These are phyloP conservation scores for Calonectria crousiana DNA, from an alignment of 2,329 filamentous ascomycete species.

Conservation along the genomic window DNA sequence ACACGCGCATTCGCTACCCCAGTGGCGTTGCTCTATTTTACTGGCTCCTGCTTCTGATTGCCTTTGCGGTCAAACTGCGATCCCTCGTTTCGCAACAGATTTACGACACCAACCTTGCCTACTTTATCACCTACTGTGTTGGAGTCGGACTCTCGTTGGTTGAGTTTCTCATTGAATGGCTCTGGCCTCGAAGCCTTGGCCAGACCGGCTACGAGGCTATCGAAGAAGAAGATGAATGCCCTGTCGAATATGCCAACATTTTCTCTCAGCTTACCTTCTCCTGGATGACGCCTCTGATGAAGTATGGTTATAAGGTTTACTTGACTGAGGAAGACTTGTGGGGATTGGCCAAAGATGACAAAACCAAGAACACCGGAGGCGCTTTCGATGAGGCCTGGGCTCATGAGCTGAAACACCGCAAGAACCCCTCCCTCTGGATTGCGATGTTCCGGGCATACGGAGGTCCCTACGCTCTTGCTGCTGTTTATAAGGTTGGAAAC, in stretches of 20 bases:
- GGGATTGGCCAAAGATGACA: slow-evolving; percentile 86
- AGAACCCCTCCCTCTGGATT: slow-evolving; percentile 81
- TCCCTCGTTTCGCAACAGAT: slow-evolving; percentile 85
- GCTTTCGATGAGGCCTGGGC: slow-evolving; percentile 83
- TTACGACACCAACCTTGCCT: slow-evolving; percentile 74
- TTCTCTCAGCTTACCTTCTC: slow-evolving; percentile 95
- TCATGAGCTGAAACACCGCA: slow-evolving; percentile 76
- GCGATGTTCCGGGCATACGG: slow-evolving; percentile 88
- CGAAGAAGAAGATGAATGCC: slow-evolving; percentile 72
- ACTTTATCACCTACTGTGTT: slow-evolving; percentile 82
- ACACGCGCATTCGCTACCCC: slow-evolving; percentile 83
- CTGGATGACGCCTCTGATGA: slow-evolving; percentile 99
- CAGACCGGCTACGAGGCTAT: slow-evolving; percentile 67
- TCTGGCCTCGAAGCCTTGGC: slow-evolving; percentile 80
- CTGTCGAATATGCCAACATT: slow-evolving; percentile 90
- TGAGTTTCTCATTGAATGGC: slow-evolving; percentile 86
- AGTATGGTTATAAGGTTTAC: slow-evolving; percentile 89
- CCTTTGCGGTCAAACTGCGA: slow-evolving; percentile 84
- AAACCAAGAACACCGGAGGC: slow-evolving; percentile 78
- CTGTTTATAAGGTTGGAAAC: slow-evolving; percentile 89
- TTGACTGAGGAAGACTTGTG: slow-evolving; percentile 96
- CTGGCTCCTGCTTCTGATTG: slow-evolving; percentile 88
- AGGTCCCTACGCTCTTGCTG: slow-evolving; percentile 83
- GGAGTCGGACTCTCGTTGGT: slow-evolving; percentile 76
- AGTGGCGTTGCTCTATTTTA: slow-evolving; percentile 92